phyloP scores from a whole-genome alignment of 345 rosid genomes.

The Balakata baccata region DNA sequence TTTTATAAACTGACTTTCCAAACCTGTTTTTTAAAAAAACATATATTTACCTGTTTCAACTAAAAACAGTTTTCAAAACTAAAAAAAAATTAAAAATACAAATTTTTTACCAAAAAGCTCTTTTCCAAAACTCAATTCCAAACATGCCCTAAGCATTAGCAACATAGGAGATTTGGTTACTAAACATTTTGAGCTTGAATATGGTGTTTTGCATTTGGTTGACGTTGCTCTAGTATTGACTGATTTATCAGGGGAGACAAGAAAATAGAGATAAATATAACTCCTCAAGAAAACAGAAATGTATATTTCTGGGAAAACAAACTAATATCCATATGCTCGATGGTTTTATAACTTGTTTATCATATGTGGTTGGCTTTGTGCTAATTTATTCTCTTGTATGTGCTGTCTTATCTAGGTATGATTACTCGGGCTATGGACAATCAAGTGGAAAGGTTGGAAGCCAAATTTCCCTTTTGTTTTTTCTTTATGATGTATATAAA shows the following conservation, averaged over 20 bases:
- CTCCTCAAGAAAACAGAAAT: not conserved
- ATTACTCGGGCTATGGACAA: slow-evolving; percentile 95
- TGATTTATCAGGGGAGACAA: no score
- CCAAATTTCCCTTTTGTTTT: slow-evolving; percentile 12
- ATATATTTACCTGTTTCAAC: no score
- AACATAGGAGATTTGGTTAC: not conserved
- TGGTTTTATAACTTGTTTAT: not conserved
- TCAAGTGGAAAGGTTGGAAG: slow-evolving; percentile 82
- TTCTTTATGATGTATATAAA: slow-evolving; percentile 13
- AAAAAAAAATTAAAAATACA: no score
- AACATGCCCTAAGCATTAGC: no score
- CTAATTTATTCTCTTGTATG: slow-evolving; percentile 16
- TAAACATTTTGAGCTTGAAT: not conserved
- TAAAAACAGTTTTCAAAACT: no score
- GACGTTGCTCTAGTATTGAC: no score
- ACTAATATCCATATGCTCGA: not conserved
- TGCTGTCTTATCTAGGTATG: slow-evolving; percentile 52
- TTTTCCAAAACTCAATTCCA: no score
- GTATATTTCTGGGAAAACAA: no score
- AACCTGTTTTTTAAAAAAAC: no score
- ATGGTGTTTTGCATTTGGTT: not conserved
- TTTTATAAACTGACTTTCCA: no score
- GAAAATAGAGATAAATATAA: not conserved
- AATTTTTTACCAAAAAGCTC: no score
- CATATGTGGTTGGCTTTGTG: slow-evolving; percentile 2